phyloP scores from a whole-genome alignment of 176 grass and related monocot species.

The Zoysia pacifica region DNA sequence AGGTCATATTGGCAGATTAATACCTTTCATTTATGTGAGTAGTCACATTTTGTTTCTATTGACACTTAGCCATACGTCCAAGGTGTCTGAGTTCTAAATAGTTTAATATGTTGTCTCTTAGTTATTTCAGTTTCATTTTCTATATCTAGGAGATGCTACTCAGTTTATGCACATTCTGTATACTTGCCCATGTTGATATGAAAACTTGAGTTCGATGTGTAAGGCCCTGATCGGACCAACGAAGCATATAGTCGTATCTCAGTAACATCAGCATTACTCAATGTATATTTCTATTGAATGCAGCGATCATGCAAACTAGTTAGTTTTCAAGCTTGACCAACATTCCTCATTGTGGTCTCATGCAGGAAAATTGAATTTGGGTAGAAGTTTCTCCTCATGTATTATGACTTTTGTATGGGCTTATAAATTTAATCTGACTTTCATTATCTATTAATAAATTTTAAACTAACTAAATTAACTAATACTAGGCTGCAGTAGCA shows the following conservation, averaged over 20 bases:
- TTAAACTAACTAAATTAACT: not conserved
- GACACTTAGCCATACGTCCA: not conserved
- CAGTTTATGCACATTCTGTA: not conserved
- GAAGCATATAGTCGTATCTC: not conserved
- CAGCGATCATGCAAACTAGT: not conserved
- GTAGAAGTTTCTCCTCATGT: not conserved
- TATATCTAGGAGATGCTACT: not conserved
- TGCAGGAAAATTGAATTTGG: conserved; percentile 9
- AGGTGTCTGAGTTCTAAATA: not conserved
- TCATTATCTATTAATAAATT: conserved; percentile 1
- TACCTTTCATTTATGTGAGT: not conserved
- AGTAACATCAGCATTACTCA: not conserved
- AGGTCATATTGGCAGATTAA: not conserved
- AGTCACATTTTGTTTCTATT: not conserved
- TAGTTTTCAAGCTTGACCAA: conserved; percentile 4
- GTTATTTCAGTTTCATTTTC: not conserved
- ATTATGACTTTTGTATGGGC: not conserved
- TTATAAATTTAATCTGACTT: not conserved
- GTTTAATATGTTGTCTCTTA: conserved; percentile 4
- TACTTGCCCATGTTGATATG: not conserved
- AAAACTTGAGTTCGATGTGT: not conserved
- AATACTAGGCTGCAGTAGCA: conserved; percentile 6
- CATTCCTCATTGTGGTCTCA: not conserved
- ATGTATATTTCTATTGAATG: conserved; percentile 12
- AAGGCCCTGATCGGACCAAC: not conserved